phyloP scores from a whole-genome alignment of 2,329 filamentous ascomycete species.

The Bipolaris zeicola region DNA sequence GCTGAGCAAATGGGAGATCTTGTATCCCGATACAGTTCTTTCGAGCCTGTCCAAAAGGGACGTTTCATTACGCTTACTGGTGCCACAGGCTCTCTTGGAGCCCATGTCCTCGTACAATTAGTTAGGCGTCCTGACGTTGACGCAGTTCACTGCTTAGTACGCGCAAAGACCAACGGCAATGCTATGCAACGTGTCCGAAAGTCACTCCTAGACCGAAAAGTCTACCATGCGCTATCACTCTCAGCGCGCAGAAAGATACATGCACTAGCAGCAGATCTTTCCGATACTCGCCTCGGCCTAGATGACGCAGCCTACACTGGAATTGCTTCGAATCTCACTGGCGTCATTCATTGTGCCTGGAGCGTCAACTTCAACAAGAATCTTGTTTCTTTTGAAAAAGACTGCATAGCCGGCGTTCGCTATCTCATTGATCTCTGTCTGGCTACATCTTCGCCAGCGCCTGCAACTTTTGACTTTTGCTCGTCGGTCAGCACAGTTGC shows the following conservation, averaged over 20 bases:
- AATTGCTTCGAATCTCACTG: constrained; percentile 38
- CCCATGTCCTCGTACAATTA: constrained; percentile 58
- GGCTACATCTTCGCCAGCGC: constrained; percentile 35
- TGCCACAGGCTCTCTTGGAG: constrained; percentile 68
- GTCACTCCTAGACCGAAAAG: constrained; percentile 46
- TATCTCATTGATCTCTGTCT: constrained; percentile 53
- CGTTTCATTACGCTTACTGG: constrained; percentile 60
- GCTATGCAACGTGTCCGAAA: constrained; percentile 43
- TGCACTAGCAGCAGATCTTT: constrained; percentile 49
- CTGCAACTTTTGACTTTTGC: constrained; percentile 53
- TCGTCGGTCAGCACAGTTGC: constrained; percentile 54
- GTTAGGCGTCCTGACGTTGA: constrained; percentile 34
- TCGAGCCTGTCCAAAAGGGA: constrained; percentile 28
- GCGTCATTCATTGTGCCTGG: constrained; percentile 61
- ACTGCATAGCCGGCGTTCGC: constrained; percentile 52
- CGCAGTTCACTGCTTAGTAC: constrained; percentile 60
- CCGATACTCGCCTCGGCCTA: constrained; percentile 50
- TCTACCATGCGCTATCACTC: constrained; percentile 40
- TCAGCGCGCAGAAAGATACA: constrained; percentile 36
- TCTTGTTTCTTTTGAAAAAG: constrained; percentile 57
- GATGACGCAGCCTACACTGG: constrained; percentile 19
- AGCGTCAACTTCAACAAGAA: constrained; percentile 62
- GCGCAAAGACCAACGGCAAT: constrained; percentile 49
- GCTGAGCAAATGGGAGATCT: constrained; percentile 54
- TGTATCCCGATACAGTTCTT: constrained; percentile 52